Base-by-base conservation (phyloP, 2,329 filamentous ascomycete species). In the Claviceps capensis region DNA sequence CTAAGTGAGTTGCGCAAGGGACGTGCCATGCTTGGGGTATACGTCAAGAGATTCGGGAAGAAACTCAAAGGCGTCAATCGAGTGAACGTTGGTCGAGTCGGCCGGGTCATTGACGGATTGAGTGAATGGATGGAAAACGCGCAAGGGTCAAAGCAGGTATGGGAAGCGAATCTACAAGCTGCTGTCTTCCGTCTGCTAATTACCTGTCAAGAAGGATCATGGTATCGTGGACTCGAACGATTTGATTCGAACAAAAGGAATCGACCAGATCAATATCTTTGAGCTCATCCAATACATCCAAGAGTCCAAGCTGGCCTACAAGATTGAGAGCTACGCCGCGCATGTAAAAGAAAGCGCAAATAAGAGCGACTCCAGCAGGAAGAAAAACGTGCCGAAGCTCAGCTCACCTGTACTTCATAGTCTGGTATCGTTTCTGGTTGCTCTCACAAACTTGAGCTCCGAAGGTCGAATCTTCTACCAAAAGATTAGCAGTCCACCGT, bases 231-330 rank as follows among this genome's bases (percentile, higher is more conserved):
- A 85, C 44, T 69, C 86, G 16, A 83, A 82, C 19, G 77, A 82
- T 5, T 73, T 98, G 1, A 82, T 96, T 57, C 77, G 82, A 23
- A 82, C 83, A 40, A 95, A 95, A 63, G 88, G 88, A 0, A 85
- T 93, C 23, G 93, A 98, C 62, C 91, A 97, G 62, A 90, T 98
- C 69, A 95, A 97, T 61, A 78, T 96, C 34, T 91, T 87, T 68
- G 91, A 93, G 63, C 74, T 98, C 14, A 82, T 90, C 36, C 78
- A 81, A 44, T 97, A 97, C 65, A 79, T 98, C 4, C 86, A 91
- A 61, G 85, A 93, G 56, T 96, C 90, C 55, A 96, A 95, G 61
- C 72, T 98, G 13, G 90, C 91, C 1, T 86, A 90, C 57, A 98
- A 98, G 66, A 86, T 97, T 11, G 91, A 98, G 67, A 86, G 88